A percentile compares a stretch with the other conserved stretches of the same genome.
Conservation (phyloP, 1,284 basidiomycete genomes). For the Rhizopogon parksii region DNA sequence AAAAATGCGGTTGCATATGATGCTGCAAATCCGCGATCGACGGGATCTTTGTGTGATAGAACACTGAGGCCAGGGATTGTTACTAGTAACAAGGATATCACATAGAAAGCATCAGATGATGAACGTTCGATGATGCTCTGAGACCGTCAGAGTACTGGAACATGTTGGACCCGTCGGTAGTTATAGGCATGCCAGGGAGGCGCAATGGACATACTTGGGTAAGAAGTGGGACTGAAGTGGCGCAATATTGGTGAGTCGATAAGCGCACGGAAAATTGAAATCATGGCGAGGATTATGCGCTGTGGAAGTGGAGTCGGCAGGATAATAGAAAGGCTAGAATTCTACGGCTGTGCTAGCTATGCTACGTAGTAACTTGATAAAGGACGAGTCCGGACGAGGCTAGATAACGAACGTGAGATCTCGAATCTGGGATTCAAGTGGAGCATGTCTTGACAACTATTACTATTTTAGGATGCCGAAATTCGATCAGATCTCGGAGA, state of each 20-base stretch:
- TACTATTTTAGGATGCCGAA: conserved; percentile 7
- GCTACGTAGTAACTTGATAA: background rate
- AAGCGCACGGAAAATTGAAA: background rate
- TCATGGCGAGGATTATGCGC: background rate
- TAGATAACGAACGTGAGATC: conserved; percentile 21
- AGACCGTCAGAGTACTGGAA: background rate
- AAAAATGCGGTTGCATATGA: background rate
- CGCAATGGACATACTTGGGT: background rate
- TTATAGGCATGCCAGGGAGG: background rate
- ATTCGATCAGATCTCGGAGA: conserved; percentile 22
- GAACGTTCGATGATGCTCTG: background rate
- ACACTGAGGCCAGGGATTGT: background rate
- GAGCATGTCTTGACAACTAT: background rate
- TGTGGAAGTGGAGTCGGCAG: background rate
- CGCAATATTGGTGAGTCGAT: background rate
- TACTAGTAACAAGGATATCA: background rate
- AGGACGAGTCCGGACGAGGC: background rate
- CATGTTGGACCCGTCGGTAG: background rate
- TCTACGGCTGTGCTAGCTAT: background rate
- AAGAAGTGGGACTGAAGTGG: background rate
- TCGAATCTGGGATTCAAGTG: conserved; percentile 12
- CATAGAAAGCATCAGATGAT: background rate
- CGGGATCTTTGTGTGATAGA: background rate
- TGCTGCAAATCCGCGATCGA: background rate
- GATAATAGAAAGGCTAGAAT: background rate